Evolutionary conservation across 306 rosid genomes (phyloP).

Genomic region (Lupinus albus): DNA sequence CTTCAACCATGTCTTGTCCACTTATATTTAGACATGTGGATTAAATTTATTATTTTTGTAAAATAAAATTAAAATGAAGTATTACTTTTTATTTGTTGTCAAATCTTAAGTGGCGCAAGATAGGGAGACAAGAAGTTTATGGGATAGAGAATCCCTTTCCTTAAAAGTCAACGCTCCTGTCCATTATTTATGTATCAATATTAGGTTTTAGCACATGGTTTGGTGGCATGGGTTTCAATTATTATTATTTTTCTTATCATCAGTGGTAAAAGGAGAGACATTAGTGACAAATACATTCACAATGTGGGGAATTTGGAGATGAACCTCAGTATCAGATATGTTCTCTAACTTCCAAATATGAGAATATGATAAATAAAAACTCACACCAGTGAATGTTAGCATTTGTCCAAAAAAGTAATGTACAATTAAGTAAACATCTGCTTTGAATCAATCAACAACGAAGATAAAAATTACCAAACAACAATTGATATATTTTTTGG

Average conservation of each 20-base stretch:
- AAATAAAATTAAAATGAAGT: too few relatives aligned
- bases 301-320: slow-evolving; percentile 26
- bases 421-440: slow-evolving; percentile 19
- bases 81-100: too few relatives aligned
- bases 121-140: too few relatives aligned
- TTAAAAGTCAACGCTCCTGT: slow-evolving; percentile 51
- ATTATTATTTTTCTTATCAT: background rate
- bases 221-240: slow-evolving; percentile 29
- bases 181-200: slow-evolving; percentile 38
- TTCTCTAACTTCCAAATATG: slow-evolving; percentile 9
- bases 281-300: slow-evolving; percentile 16
- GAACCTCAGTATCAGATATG: slow-evolving; percentile 13
- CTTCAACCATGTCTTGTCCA: too few relatives aligned
- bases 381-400: too few relatives aligned
- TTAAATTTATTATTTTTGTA: too few relatives aligned
- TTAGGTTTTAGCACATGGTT: slow-evolving; percentile 60
- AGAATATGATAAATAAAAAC: too few relatives aligned
- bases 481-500: slow-evolving; percentile 6
- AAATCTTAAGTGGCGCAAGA: too few relatives aligned
- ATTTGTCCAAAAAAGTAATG: slow-evolving; percentile 25
- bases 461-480: slow-evolving; percentile 13
- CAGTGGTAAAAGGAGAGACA: slow-evolving; percentile 37
- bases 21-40: too few relatives aligned
- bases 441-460: slow-evolving; percentile 31
- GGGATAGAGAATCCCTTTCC: too few relatives aligned